phyloP scores from a whole-genome alignment of 352 stramenopile genomes.

The Phytophthora hibernalis region DNA sequence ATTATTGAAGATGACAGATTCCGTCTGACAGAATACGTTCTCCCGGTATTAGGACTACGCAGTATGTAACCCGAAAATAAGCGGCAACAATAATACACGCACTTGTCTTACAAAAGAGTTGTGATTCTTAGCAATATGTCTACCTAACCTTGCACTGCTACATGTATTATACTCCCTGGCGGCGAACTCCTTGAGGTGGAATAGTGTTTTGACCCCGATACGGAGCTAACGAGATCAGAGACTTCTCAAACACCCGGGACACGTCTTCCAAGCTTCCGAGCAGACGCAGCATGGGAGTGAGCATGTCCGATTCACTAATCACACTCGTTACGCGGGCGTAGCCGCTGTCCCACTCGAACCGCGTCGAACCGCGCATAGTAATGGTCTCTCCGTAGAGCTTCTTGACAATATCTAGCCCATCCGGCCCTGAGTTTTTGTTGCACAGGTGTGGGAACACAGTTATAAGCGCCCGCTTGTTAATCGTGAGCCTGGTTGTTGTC shows the following conservation, averaged over 20 bases:
- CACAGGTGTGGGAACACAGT: conserved; percentile 7
- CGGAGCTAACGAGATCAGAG: conserved; percentile 5
- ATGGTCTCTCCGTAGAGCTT: conserved; percentile 8
- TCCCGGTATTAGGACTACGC: too few species aligned
- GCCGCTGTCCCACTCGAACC: conserved; percentile 3
- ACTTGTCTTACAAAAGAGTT: not conserved
- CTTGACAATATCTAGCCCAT: not conserved
- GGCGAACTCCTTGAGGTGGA: not conserved
- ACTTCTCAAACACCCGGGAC: not conserved
- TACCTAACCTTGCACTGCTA: not conserved
- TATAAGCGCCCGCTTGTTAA: conserved; percentile 2
- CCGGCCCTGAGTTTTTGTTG: not conserved
- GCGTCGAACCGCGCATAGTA: not conserved
- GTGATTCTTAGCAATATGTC: not conserved
- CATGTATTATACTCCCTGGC: not conserved
- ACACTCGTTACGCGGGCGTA: not conserved
- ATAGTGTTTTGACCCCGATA: not conserved
- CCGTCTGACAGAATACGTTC: not conserved
- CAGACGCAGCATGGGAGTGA: conserved; percentile 2
- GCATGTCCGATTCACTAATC: conserved; percentile 3
- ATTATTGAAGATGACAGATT: too few species aligned
- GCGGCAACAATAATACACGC: too few species aligned
- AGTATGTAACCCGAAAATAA: too few species aligned
- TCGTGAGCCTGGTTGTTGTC: conserved; percentile 2
- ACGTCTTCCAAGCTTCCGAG: conserved; percentile 8